phyloP scores from a whole-genome alignment of 2,329 filamentous ascomycete species.

The Paecilomyces sp. region DNA sequence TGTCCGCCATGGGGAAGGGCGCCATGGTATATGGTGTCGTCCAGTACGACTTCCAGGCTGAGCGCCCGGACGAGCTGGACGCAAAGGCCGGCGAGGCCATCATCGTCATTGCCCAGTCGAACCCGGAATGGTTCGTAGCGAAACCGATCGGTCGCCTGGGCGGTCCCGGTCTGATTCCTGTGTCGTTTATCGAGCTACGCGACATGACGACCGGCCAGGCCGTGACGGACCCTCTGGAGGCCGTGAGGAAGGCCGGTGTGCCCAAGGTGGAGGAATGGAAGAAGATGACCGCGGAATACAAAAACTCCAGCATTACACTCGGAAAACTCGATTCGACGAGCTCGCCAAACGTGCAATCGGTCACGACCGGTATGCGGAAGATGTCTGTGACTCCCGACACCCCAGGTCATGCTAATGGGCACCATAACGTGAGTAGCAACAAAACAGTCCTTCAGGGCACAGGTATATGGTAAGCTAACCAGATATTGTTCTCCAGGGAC shows the following conservation, averaged over 20 bases:
- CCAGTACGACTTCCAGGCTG: slow-evolving; percentile 92
- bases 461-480: neutral
- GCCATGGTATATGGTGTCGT: slow-evolving; percentile 96
- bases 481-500: slow-evolving; percentile 16
- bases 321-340: slow-evolving; percentile 66
- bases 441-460: slow-evolving; percentile 10
- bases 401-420: slow-evolving; percentile 42
- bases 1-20: slow-evolving; percentile 51
- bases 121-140: slow-evolving; percentile 97
- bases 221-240: slow-evolving; percentile 73
- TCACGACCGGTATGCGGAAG: slow-evolving; percentile 67
- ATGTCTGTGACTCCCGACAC: slow-evolving; percentile 64
- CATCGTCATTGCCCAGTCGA: slow-evolving; percentile 96
- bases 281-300: slow-evolving; percentile 98
- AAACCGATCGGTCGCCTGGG: slow-evolving; percentile 98
- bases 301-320: slow-evolving; percentile 95
- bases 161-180: slow-evolving; percentile 88
- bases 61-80: slow-evolving; percentile 90
- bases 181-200: slow-evolving; percentile 92
- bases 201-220: slow-evolving; percentile 85
- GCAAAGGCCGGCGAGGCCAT: slow-evolving; percentile 94
- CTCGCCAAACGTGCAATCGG: slow-evolving; percentile 39
- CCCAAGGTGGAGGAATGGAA: slow-evolving; percentile 98
- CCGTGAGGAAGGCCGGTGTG: slow-evolving; percentile 80
- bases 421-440: slow-evolving; percentile 40